Base-by-base conservation (phyloP, 1,284 basidiomycete species). In the Somion occarium region DNA sequence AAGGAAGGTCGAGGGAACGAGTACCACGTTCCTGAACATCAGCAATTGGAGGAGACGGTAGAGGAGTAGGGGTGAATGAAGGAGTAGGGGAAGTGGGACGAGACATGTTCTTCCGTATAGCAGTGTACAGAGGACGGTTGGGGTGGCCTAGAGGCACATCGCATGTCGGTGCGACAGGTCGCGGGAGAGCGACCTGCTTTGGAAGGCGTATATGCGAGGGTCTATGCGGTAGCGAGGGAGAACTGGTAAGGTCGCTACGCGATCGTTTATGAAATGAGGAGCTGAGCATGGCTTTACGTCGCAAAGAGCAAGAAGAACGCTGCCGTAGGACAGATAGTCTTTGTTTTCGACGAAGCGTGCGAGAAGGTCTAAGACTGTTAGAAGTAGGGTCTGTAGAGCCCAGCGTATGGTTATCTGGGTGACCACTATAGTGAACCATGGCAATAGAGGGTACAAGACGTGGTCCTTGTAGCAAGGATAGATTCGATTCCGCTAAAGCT, bases 101-200 rank as follows among this genome's bases (percentile, higher is more conserved):
- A 38, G 74, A 69, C 73, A 78, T 79, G 58, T 79, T 73, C 60
- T 76, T 76, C 48, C 82, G 76, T 49, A 85, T 85, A 45, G 77
- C 83, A 23, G 77, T 75, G 61, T 83, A 83, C 53, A 82, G 78
- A 7, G 81, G 81, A n/a, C 81, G 71, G 50, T 61, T 73, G 7
- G 80, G 77, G 53, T 75, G 74, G 2, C 80, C 80, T 26, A 82
- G 66, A 12, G 73, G 75, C 19, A 74, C 65, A 30, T 63, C 62
- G 15, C 19, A 62, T 65, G 45, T 53, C 55, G 12, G 53, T 63
- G 18, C 56, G 59, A 41, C 58, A 57, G 38, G 44, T 20, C 15
- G 45, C 7, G 12, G 53, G 18, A 26, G 44, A 34, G 38, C 13
- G 25, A 19, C 34, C n/a, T 4, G 22, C 38, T 11, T 30, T 9